A percentile compares a stretch with the other conserved stretches of the same genome.
phyloP scores from a whole-genome alignment of 106 monocot species.

The Ottelia alismoides region DNA sequence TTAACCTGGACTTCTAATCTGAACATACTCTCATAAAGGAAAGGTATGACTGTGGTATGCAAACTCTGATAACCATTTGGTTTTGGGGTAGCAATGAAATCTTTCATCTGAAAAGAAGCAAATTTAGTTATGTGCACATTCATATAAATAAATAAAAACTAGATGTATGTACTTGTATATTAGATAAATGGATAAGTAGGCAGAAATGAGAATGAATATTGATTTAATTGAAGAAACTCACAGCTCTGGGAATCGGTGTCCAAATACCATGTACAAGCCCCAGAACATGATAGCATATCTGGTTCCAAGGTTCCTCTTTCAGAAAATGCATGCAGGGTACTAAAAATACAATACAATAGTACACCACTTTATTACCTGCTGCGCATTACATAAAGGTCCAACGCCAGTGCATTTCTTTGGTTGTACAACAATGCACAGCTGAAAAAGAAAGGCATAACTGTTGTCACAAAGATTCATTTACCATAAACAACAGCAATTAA shows the following conservation, averaged over 20 bases:
- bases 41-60: conserved; percentile 95
- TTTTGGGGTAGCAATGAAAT: conserved; percentile 96
- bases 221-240: conserved; percentile 54
- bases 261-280: conserved; percentile 96
- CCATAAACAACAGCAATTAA: neutral
- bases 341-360: too few relatives aligned
- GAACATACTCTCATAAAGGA: conserved; percentile 98
- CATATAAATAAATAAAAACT: too few relatives aligned
- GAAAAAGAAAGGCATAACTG: conserved; percentile 17
- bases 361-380: conserved; percentile 49
- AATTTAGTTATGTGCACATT: too few relatives aligned
- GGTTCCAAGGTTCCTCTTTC: neutral
- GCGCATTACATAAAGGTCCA: conserved; percentile 76
- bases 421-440: conserved; percentile 84
- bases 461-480: too few relatives aligned
- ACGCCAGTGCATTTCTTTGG: conserved; percentile 60
- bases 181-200: too few relatives aligned
- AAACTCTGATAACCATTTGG: conserved; percentile 97
- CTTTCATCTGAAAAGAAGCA: conserved; percentile 61
- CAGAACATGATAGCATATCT: conserved; percentile 98
- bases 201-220: too few relatives aligned
- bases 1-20: conserved; percentile 94
- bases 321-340: too few relatives aligned
- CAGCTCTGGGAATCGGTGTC: conserved; percentile 94
- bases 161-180: too few relatives aligned